A percentile compares a stretch with the other conserved stretches of the same genome.
These are phyloP conservation scores for Xylaria cubensis DNA, from an alignment of 495 filamentous ascomycete species.

Conservation along the genomic window DNA sequence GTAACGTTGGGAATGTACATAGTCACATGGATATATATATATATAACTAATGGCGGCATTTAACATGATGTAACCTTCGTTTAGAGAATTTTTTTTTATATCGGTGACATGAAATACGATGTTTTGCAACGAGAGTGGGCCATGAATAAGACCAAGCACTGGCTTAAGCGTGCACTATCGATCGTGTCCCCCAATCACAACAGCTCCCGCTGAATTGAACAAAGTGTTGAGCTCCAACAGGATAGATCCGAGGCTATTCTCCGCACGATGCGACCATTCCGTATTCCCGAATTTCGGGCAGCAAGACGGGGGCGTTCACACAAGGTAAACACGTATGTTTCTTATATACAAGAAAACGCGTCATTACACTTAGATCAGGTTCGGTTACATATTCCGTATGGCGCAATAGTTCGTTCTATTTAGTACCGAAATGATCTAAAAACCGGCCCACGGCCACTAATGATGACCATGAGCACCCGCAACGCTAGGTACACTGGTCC, in stretches of 20 bases:
- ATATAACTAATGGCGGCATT: too few species aligned
- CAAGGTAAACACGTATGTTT: neutral
- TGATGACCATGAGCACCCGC: neutral
- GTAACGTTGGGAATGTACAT: too few species aligned
- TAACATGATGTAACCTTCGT: too few species aligned
- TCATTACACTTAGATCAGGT: conserved; percentile 2
- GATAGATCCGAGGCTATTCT: neutral
- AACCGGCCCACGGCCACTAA: neutral
- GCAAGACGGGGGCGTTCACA: neutral
- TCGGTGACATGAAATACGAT: too few species aligned
- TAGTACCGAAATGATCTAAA: neutral
- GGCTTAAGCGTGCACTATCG: neutral
- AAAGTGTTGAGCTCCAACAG: neutral
- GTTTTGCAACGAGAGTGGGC: too few species aligned
- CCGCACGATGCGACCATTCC: neutral
- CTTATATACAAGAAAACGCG: neutral
- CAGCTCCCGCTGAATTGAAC: neutral
- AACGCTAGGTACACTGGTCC: neutral
- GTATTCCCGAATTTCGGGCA: neutral
- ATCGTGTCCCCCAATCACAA: neutral
- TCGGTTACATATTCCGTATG: conserved; percentile 14
- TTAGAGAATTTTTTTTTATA: too few species aligned
- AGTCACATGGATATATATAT: too few species aligned
- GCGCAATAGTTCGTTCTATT: neutral
- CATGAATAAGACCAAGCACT: neutral